Conservation (phyloP, 768 basidiomycete genomes). For the Punctularia strigosozonata region DNA sequence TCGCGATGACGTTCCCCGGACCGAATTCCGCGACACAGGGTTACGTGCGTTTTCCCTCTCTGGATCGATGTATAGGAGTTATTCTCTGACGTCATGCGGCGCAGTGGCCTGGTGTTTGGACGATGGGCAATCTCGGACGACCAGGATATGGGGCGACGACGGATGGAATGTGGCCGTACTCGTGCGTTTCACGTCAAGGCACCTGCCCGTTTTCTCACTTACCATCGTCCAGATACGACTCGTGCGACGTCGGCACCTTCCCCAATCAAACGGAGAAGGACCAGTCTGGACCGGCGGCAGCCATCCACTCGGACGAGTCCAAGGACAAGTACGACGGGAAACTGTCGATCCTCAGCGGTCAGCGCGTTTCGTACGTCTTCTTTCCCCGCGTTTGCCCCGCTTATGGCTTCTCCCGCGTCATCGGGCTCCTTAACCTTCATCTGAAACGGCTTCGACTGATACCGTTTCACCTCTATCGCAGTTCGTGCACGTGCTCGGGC, state of each 20-base stretch:
- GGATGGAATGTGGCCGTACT: constrained; percentile 80
- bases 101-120: constrained; percentile 83
- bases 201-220: not conserved
- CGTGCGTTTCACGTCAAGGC: constrained; percentile 26
- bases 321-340: constrained; percentile 39
- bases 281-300: constrained; percentile 45
- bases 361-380: constrained; percentile 50
- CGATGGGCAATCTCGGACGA: constrained; percentile 78
- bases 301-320: constrained; percentile 38
- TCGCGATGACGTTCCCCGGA: constrained; percentile 46
- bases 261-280: constrained; percentile 38
- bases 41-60: constrained; percentile 23
- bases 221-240: constrained; percentile 27
- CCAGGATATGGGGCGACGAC: constrained; percentile 73
- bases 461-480: constrained; percentile 11
- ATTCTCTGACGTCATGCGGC: not conserved
- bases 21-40: constrained; percentile 37
- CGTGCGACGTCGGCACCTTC: constrained; percentile 49
- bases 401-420: not conserved
- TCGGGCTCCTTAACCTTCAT: not conserved
- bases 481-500: constrained; percentile 65
- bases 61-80: constrained; percentile 1
- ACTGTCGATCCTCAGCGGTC: constrained; percentile 70
- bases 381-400: not conserved
- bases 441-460: constrained; percentile 4